Evolutionary conservation across 306 rosid genomes (phyloP), one percentile per base, ranked within the genome.

Genomic region (Lathyrus aphaca): DNA sequence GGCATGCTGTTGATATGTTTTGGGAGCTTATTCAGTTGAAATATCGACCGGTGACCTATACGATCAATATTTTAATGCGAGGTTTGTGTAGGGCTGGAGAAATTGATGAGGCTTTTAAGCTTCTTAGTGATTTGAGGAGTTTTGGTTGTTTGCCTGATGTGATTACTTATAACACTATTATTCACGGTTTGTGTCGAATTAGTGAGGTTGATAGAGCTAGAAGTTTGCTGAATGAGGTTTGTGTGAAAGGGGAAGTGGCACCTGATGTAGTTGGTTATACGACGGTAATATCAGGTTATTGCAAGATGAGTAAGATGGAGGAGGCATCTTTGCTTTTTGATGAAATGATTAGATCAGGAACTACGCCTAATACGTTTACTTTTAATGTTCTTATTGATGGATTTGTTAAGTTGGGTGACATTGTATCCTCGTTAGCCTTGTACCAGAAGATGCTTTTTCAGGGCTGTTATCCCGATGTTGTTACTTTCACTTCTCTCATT

Each of bases 351-450:
- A 13, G 39, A 27, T 77, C 37, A 5, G 85, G 89, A 62, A 66
- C 77, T 73, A 80, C 58, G 75, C 96, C 96, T 15, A 90, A 73
- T 64, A 53, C 63, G 6, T 54, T 74, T 64, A 84, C 96, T 68
- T 90, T 84, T 67, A 90, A 87, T 77, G 82, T 81, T 72, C 88
- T 90, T 59, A 79, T 90, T 63, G 80, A 86, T 69, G 96, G 96
- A 10, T 90, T 77, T 59, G 87, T 83, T 66, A 86, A 88, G 82
- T 79, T 66, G 60, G 86, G 91, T 13, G 75, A 90, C 66, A 70
- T 86, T 81, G 77, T 19, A 50, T 82, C 90, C 17, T 91, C 91
- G 4, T 43, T 72, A 48, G 70, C 77, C 78, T 43, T 77, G 81
- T 72, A 71, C 62, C 82, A 80, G 65, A 84, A 70, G 79, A 86